Conservation (phyloP, 306 rosid species). For the Quercus wislizeni region DNA sequence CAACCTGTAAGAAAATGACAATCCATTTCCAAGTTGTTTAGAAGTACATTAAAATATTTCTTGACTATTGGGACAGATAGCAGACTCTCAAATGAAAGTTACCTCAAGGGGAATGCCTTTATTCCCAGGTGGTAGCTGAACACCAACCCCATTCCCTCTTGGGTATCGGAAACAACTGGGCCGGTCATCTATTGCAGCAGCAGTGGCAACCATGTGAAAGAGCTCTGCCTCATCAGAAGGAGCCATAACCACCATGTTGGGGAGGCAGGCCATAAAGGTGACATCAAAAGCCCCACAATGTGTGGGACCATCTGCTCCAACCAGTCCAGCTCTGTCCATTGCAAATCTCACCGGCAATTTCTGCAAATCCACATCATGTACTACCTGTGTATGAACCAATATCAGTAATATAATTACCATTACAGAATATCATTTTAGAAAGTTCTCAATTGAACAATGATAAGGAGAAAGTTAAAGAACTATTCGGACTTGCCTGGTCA, state of each 20-base stretch:
- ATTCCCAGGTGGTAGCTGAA: conserved; percentile 65
- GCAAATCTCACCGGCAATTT: conserved; percentile 93
- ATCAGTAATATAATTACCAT: not conserved
- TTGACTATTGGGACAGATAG: not conserved
- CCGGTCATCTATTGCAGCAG: conserved; percentile 83
- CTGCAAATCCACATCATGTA: conserved; percentile 96
- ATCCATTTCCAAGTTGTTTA: conserved; percentile 3
- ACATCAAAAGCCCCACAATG: conserved; percentile 89
- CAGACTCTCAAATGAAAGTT: not conserved
- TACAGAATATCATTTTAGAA: not conserved
- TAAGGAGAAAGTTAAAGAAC: not conserved
- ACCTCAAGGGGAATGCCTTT: conserved; percentile 81
- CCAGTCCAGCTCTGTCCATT: conserved; percentile 97
- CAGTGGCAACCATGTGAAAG: conserved; percentile 94
- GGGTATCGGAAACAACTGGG: conserved; percentile 97
- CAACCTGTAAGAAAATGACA: conserved; percentile 44
- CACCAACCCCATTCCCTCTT: conserved; percentile 90
- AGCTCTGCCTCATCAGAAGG: conserved; percentile 97
- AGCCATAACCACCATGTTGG: conserved; percentile 99
- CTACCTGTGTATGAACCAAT: conserved; percentile 58
- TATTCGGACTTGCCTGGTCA: conserved; percentile 65
- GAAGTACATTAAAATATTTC: not conserved
- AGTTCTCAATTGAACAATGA: conserved; percentile 6
- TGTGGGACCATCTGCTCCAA: conserved; percentile 97
- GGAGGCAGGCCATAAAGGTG: conserved; percentile 96